Conservation (phyloP, 176 grass and related monocot species). For the Oropetium thomaeum region DNA sequence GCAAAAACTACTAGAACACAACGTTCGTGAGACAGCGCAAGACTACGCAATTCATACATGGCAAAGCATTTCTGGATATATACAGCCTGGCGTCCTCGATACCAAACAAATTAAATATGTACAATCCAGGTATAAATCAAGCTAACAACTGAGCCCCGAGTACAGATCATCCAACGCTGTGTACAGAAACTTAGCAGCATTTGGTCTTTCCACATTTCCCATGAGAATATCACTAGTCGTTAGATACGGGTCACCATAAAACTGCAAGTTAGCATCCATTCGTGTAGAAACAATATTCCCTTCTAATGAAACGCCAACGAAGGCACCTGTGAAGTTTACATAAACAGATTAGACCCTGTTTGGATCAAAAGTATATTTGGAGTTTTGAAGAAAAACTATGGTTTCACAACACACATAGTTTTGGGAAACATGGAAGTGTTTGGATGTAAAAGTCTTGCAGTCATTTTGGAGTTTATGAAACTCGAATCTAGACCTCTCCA, state of each 20-base stretch:
- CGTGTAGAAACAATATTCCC: slow-evolving; percentile 67
- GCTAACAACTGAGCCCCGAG: slow-evolving; percentile 36
- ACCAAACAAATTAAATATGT: slow-evolving; percentile 21
- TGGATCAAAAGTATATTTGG: no score
- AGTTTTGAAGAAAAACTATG: no score
- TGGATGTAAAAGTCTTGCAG: no score
- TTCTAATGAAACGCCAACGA: slow-evolving; percentile 82
- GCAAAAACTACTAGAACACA: no score
- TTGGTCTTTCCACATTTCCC: slow-evolving; percentile 57
- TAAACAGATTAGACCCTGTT: no score
- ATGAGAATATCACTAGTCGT: slow-evolving; percentile 75
- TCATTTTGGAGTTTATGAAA: no score
- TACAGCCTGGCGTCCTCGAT: background rate
- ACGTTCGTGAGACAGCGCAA: no score
- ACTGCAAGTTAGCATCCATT: slow-evolving; percentile 57
- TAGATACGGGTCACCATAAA: slow-evolving; percentile 84
- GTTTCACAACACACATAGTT: no score
- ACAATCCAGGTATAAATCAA: background rate
- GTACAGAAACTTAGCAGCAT: slow-evolving; percentile 70
- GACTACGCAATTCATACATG: no score
- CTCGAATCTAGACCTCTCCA: no score
- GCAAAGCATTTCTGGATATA: slow-evolving; percentile 9
- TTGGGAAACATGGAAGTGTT: no score
- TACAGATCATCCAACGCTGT: slow-evolving; percentile 57
- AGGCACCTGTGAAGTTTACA: slow-evolving; percentile 49